These are phyloP conservation scores for Gnaphalium uliginosum DNA, from an alignment of 129 eudicot species.

Conservation along the genomic window DNA sequence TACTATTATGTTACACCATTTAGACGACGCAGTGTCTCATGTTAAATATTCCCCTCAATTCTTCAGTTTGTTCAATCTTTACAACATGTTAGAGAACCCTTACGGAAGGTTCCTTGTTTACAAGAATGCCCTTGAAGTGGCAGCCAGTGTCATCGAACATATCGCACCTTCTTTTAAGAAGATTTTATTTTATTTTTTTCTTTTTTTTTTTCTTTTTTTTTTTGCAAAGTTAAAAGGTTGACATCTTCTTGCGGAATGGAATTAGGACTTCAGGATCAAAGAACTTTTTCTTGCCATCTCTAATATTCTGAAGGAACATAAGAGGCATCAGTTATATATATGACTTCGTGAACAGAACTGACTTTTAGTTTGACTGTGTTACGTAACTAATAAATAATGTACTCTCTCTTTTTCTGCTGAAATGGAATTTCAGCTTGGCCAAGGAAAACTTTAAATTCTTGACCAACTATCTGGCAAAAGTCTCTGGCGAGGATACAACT, in stretches of 20 bases:
- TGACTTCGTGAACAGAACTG: background rate
- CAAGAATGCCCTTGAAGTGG: conserved; percentile 81
- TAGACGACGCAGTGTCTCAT: conserved; percentile 4
- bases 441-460: conserved; percentile 70
- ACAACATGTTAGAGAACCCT: conserved; percentile 80
- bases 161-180: conserved; percentile 72
- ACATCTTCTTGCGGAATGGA: conserved; percentile 84
- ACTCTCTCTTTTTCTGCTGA: background rate
- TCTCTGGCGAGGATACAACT: conserved; percentile 60
- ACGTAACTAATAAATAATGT: background rate
- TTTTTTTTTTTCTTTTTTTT: background rate
- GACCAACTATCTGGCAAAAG: conserved; percentile 77
- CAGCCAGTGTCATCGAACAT: conserved; percentile 62
- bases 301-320: conserved; percentile 75
- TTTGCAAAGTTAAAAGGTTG: conserved; percentile 50
- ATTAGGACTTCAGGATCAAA: conserved; percentile 76
- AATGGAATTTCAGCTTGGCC: conserved; percentile 56
- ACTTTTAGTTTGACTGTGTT: background rate
- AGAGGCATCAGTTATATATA: conserved; percentile 45
- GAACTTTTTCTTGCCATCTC: conserved; percentile 68
- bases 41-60: background rate
- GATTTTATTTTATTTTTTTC: too few relatives aligned
- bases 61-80: conserved; percentile 79
- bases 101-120: conserved; percentile 75
- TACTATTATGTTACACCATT: background rate